Evolutionary conservation across 75 land plant species (phyloP), one percentile per base, ranked within the genome.

Genomic region (Pinus tabuliformis): DNA sequence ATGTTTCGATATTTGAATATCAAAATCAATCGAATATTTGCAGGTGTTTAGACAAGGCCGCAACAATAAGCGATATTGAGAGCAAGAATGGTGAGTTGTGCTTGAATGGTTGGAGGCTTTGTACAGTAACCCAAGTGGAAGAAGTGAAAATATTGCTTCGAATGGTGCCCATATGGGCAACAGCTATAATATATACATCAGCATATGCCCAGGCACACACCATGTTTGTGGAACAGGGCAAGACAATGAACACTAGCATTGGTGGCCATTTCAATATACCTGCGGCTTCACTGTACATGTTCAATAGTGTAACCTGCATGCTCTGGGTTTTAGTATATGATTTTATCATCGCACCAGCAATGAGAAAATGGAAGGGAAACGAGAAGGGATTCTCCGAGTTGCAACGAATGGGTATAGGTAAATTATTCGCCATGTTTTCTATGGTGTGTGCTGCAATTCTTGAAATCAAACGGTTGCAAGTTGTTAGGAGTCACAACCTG

Each of bases 281-380:
- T n/a, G 93, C 93, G 7, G 80, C 85, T 14, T 79, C 81, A 42
- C 37, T 79, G 57, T 56, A 78, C 18, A 54, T 79, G 24, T 79
- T 79, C 68, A 57, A 26, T 45, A 73, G 60, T 26, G 75, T 58
- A 22, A 78, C 78, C 18, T n/a, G n/a, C n/a, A n/a, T n/a, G n/a
- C n/a, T n/a, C n/a, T n/a, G 89, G 90, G 89, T 94, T 21, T 91
- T 88, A 4, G 59, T 94, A 24, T 94, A 94, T 73, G 94, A 94
- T 52, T 75, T 80, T 1, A 1, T 88, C 57, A 72, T 94, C 37
- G 91, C 91, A 22, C 92, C 90, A 21, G 28, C 88, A 2, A 89
- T n/a, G n/a, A n/a, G 88, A 22, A 83, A 78, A 12, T 80, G 82
- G 58, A 91, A 92, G 12, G 79, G 86, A n/a, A 81, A 90, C 14